Percentiles rank a stretch among this genome's conserved stretches.
These are phyloP conservation scores for Fagopyrum tataricum DNA, from an alignment of 148 eudicot genomes.

Conservation along the genomic window DNA sequence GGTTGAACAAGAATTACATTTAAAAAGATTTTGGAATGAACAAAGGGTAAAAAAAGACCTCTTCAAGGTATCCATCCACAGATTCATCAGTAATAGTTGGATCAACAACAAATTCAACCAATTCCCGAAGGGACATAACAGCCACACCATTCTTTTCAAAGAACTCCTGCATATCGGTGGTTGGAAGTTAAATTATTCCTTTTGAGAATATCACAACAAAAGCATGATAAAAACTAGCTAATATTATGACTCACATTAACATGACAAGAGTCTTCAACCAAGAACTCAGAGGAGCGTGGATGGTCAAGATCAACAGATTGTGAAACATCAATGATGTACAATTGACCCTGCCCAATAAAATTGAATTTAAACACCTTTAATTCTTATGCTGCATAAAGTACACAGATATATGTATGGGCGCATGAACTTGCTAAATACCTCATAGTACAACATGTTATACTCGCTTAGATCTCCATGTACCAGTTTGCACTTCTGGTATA, in stretches of 20 bases:
- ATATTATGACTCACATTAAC: constrained; percentile 44
- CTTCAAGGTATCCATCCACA: constrained; percentile 75
- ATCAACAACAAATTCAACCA: constrained; percentile 92
- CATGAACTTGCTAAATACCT: constrained; percentile 36
- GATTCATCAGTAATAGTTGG: constrained; percentile 70
- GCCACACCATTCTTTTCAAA: constrained; percentile 82
- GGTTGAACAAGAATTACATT: background rate
- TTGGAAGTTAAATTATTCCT: background rate
- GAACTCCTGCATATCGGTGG: constrained; percentile 57
- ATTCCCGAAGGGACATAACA: constrained; percentile 82
- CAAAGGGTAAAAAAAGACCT: constrained; percentile 36
- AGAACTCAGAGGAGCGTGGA: constrained; percentile 86
- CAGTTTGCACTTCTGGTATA: constrained; percentile 95
- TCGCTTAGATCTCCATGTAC: constrained; percentile 98
- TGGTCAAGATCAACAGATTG: constrained; percentile 99
- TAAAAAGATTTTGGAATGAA: background rate
- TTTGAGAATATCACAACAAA: constrained; percentile 2
- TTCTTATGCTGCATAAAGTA: background rate
- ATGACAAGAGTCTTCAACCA: constrained; percentile 84
- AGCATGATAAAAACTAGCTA: constrained; percentile 1
- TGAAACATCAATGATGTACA: constrained; percentile 91
- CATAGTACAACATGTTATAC: constrained; percentile 80
- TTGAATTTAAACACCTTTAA: background rate
- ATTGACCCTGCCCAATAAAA: constrained; percentile 63
- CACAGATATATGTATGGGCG: background rate